A percentile compares a stretch with the other conserved stretches of the same genome.
Conservation (phyloP, 2,329 filamentous ascomycete genomes). For the Talaromyces sp. region DNA sequence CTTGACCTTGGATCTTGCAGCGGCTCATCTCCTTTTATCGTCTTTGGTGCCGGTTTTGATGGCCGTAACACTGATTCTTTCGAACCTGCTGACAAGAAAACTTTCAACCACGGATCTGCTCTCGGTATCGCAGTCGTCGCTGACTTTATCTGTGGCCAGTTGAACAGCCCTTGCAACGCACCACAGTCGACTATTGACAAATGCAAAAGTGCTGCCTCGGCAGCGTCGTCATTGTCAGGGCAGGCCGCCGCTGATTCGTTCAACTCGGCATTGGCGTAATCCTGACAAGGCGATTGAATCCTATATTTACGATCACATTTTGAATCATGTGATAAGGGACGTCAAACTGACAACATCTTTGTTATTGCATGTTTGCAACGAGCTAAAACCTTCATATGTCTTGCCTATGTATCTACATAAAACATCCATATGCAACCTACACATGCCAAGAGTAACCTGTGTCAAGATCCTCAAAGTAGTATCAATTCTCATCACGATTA, state of each 20-base stretch:
- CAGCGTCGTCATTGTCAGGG: not conserved
- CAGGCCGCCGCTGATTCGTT: not conserved
- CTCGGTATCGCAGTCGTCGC: constrained; percentile 49
- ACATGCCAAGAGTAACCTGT: not conserved
- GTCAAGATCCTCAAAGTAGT: not conserved
- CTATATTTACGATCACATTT: not conserved
- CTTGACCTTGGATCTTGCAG: constrained; percentile 48
- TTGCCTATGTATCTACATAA: not conserved
- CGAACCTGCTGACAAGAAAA: constrained; percentile 39
- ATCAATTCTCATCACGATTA: not conserved
- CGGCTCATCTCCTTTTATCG: constrained; percentile 44
- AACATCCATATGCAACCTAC: not conserved
- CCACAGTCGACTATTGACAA: not conserved
- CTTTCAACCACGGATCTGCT: constrained; percentile 49
- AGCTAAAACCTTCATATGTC: not conserved
- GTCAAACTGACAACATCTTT: too few relatives aligned
- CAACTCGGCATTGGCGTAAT: not conserved
- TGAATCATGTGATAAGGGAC: not conserved
- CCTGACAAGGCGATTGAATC: not conserved
- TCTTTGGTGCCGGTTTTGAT: constrained; percentile 50
- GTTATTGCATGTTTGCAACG: not conserved
- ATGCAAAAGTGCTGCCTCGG: not conserved
- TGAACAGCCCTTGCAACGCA: constrained; percentile 37
- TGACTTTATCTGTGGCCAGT: constrained; percentile 48
- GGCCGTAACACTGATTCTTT: constrained; percentile 47